phyloP scores from a whole-genome alignment of 495 filamentous ascomycete species.

The Recurvomyces mirabilis region DNA sequence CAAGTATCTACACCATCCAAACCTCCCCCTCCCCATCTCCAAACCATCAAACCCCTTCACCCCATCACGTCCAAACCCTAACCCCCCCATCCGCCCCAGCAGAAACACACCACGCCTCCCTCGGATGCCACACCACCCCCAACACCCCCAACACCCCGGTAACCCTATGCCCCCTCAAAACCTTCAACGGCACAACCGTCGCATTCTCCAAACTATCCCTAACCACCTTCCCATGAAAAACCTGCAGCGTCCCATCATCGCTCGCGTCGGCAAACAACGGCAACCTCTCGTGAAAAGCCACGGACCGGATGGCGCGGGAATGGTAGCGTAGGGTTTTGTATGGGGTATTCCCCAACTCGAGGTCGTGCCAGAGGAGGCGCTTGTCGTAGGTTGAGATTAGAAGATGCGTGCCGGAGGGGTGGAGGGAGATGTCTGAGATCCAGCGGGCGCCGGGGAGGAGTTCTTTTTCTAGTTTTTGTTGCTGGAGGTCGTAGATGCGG shows the following conservation, averaged over 20 bases:
- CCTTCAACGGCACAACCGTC: constrained; percentile 89
- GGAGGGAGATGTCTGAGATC: constrained; percentile 89
- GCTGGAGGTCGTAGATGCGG: constrained; percentile 81
- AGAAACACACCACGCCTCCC: constrained; percentile 84
- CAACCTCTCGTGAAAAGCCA: constrained; percentile 65
- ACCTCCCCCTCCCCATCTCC: no score
- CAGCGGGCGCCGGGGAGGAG: constrained; percentile 86
- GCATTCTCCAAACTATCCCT: constrained; percentile 91
- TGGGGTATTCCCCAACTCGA: constrained; percentile 77
- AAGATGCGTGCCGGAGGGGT: constrained; percentile 85
- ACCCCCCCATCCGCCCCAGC: constrained; percentile 88
- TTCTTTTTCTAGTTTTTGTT: constrained; percentile 79
- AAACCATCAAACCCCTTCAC: no score
- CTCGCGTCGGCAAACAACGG: constrained; percentile 87
- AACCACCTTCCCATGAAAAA: constrained; percentile 93
- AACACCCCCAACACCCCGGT: constrained; percentile 73
- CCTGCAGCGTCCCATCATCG: constrained; percentile 87
- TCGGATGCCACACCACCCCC: constrained; percentile 90
- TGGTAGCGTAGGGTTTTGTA: constrained; percentile 97
- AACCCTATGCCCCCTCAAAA: constrained; percentile 77
- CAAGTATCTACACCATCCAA: no score
- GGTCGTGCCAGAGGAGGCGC: constrained; percentile 90
- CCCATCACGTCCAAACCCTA: constrained; percentile 62
- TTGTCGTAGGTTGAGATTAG: constrained; percentile 91
- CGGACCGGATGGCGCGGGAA: constrained; percentile 74